phyloP scores from a whole-genome alignment of 75 land plant genomes.

The Isoetes taiwanensis region DNA sequence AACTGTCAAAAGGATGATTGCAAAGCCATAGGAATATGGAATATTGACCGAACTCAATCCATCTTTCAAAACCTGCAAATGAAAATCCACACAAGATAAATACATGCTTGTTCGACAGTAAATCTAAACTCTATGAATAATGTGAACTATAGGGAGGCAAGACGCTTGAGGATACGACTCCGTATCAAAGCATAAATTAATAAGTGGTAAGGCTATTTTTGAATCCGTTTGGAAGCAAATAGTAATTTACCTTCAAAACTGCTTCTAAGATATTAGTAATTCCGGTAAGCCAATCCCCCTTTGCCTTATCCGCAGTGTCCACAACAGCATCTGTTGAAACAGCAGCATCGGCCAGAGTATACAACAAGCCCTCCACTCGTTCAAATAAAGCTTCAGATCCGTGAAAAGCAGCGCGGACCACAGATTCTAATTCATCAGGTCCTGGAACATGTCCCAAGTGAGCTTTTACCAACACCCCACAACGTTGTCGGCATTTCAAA shows the following conservation, averaged over 20 bases:
- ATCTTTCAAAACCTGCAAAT: conserved; percentile 65
- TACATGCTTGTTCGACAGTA: neutral
- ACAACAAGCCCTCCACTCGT: conserved; percentile 53
- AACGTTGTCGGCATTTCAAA: too few species aligned
- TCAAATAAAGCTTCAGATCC: conserved; percentile 23
- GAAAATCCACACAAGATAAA: neutral
- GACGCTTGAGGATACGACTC: neutral
- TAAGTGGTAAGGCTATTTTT: neutral
- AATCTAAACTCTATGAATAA: neutral
- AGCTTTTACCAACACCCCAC: conserved; percentile 9
- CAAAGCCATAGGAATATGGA: conserved; percentile 95
- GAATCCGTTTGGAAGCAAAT: neutral
- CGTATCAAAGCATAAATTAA: neutral
- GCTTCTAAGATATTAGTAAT: conserved; percentile 54
- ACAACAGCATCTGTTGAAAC: conserved; percentile 30
- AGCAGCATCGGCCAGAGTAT: conserved; percentile 78
- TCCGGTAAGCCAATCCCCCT: conserved; percentile 67
- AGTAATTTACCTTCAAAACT: conserved; percentile 48
- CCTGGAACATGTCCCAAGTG: conserved; percentile 18
- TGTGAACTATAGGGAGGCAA: neutral
- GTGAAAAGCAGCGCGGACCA: conserved; percentile 5
- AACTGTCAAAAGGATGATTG: conserved; percentile 87
- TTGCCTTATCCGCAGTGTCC: conserved; percentile 26
- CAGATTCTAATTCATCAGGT: conserved; percentile 16
- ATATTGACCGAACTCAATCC: conserved; percentile 61